These are phyloP conservation scores for Astrocystis sublimbata DNA, from an alignment of 495 filamentous ascomycete genomes.

Conservation along the genomic window DNA sequence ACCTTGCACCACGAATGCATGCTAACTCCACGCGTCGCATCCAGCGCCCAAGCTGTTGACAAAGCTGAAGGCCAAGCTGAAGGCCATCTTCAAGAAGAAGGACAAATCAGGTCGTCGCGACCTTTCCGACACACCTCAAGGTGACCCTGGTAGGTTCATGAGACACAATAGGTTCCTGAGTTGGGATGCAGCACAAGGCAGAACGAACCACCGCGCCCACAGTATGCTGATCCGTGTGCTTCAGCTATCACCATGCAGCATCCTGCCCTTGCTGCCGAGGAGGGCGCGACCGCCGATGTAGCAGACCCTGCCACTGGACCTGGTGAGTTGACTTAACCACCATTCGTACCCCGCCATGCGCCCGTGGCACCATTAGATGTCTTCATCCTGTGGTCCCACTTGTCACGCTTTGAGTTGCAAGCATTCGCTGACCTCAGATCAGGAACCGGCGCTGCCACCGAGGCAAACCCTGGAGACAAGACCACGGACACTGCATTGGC, in stretches of 20 bases:
- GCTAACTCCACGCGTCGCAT: constrained; percentile 22
- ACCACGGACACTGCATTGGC: constrained; percentile 23
- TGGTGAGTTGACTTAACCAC: constrained; percentile 9
- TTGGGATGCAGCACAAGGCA: background rate
- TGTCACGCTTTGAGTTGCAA: background rate
- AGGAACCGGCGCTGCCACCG: constrained; percentile 12
- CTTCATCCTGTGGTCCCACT: background rate
- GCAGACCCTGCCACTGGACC: background rate
- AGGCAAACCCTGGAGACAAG: constrained; percentile 38
- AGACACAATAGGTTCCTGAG: background rate
- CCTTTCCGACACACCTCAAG: too few relatives aligned
- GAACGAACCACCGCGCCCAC: background rate
- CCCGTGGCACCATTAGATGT: background rate
- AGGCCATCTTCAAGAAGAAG: constrained; percentile 50
- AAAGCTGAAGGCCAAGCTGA: constrained; percentile 54
- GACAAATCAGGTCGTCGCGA: too few relatives aligned
- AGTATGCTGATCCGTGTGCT: constrained; percentile 12
- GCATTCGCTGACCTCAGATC: constrained; percentile 8
- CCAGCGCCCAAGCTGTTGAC: constrained; percentile 37
- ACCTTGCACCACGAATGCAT: constrained; percentile 13
- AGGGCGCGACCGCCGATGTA: constrained; percentile 16
- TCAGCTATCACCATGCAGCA: background rate
- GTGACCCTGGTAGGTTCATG: constrained; percentile 16
- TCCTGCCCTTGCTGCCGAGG: background rate
- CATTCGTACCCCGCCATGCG: background rate